Evolutionary conservation across 305 asterid genomes (phyloP), one percentile per base, ranked within the genome.

Genomic region (Fraxinus velutina): DNA sequence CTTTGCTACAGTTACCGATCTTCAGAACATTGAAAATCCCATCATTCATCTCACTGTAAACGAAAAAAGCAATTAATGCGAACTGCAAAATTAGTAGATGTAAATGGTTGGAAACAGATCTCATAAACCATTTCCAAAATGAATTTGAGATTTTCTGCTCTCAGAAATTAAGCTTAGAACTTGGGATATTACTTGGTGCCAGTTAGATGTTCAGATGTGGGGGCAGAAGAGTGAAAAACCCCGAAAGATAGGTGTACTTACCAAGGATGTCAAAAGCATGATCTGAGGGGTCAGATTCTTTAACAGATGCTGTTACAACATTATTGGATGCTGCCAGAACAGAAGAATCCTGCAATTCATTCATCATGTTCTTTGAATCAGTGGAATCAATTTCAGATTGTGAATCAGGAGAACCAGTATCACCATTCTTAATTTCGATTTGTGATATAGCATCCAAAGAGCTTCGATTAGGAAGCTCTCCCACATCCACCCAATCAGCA

Each of bases 371-470:
- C 81, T 73, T 88, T 79, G 97, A 92, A 86, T 86, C 83, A 37
- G 78, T 84, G 50, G 95, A 91, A 86, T 84, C 91, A 80, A 82
- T 85, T 84, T 91, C 93, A 82, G 94, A 90, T 78, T 85, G 92
- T 0, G 93, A 84, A 85, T 90, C 91, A 72, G 89, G 86, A 81
- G 91, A 88, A 75, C 85, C 82, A 60, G 70, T 81, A 80, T 87
- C 90, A 76, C 85, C 88, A 82, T 89, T 87, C 86, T 89, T 93
- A 68, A 86, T 83, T 86, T 89, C 98, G 73, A 86, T 77, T 80
- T 90, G 95, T 29, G 97, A 88, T 84, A 88, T 82, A 47, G 88
- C 89, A 87, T 87, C 90, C 88, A 90, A 87, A 44, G 89, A 83
- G 83, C 86, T 85, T 76, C 75, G 86, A 84, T 87, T 81, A 30